A percentile compares a stretch with the other conserved stretches of the same genome.
These are phyloP conservation scores for Trypanosoma scelopori DNA, from an alignment of 208 protist genomes.

Conservation along the genomic window DNA sequence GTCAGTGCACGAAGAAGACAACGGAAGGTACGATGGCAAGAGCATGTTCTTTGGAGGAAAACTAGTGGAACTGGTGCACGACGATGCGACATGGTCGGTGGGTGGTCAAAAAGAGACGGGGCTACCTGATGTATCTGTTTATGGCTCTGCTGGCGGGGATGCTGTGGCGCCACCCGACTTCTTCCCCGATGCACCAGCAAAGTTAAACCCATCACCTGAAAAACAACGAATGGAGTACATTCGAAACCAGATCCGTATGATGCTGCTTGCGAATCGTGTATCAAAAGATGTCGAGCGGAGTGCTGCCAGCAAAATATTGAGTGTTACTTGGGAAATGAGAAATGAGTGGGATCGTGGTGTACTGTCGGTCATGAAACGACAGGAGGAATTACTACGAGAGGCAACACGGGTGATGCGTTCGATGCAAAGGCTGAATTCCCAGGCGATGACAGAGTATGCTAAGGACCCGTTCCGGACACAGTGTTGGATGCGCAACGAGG, in stretches of 20 bases:
- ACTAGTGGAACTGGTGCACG: conserved; percentile 14
- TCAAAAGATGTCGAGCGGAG: conserved; percentile 4
- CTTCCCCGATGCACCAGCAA: neutral
- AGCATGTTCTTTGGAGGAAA: conserved; percentile 17
- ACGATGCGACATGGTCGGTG: neutral
- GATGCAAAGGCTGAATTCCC: conserved; percentile 37
- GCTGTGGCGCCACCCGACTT: neutral
- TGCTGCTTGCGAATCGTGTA: conserved; percentile 34
- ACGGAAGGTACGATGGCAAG: conserved; percentile 1
- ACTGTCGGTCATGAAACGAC: conserved; percentile 28
- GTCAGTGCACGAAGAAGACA: neutral
- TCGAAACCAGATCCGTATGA: conserved; percentile 38
- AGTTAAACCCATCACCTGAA: neutral
- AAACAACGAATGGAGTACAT: conserved; percentile 24
- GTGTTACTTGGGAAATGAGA: neutral
- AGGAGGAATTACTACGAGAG: conserved; percentile 34
- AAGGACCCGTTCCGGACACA: conserved; percentile 40
- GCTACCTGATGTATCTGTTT: neutral
- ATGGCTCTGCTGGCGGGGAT: neutral
- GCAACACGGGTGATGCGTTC: conserved; percentile 33
- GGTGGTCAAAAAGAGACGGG: neutral
- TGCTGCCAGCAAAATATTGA: neutral
- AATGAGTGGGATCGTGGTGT: conserved; percentile 6
- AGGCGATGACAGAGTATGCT: conserved; percentile 38
- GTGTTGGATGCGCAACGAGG: conserved; percentile 43